Conservation (phyloP, 1,284 basidiomycete species). For the Baeospora myosura region DNA sequence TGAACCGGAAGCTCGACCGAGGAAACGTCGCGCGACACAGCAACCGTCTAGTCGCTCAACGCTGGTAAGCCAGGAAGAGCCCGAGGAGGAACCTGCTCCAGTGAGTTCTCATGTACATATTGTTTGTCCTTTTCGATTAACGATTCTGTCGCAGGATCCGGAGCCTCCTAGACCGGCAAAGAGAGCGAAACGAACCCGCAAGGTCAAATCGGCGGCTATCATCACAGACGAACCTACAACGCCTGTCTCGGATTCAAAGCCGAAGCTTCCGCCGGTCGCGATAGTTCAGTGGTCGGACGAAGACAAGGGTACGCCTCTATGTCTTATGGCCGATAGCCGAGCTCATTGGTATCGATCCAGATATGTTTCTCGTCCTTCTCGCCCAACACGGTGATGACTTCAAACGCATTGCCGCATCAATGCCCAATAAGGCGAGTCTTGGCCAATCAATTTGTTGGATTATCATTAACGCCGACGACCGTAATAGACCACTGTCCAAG, state of each 20-base stretch:
- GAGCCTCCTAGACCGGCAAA: conserved; percentile 27
- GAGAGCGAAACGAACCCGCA: conserved; percentile 29
- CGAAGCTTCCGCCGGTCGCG: conserved; percentile 21
- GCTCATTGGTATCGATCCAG: conserved; percentile 26
- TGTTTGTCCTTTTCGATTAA: conserved; percentile 5
- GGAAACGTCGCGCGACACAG: conserved; percentile 29
- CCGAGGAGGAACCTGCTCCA: conserved; percentile 5
- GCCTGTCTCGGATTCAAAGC: conserved; percentile 14
- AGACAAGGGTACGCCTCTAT: conserved; percentile 42
- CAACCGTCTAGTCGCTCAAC: conserved; percentile 25
- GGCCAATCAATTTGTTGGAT: neutral
- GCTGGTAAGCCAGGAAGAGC: conserved; percentile 31
- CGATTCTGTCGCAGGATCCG: conserved; percentile 17
- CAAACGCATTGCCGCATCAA: conserved; percentile 63
- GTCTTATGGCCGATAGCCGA: conserved; percentile 11
- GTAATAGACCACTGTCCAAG: conserved; percentile 66
- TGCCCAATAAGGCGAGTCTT: conserved; percentile 56
- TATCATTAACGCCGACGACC: conserved; percentile 8
- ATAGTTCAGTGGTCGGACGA: conserved; percentile 47
- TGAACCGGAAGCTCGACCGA: conserved; percentile 48
- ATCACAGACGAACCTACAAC: conserved; percentile 18
- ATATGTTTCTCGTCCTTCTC: conserved; percentile 56
- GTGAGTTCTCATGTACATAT: conserved; percentile 14
- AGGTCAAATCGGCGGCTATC: conserved; percentile 25
- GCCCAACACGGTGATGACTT: conserved; percentile 69